A percentile compares a stretch with the other conserved stretches of the same genome.
Conservation (phyloP, 1,284 basidiomycete genomes). For the Sphaerobolus stellatus region DNA sequence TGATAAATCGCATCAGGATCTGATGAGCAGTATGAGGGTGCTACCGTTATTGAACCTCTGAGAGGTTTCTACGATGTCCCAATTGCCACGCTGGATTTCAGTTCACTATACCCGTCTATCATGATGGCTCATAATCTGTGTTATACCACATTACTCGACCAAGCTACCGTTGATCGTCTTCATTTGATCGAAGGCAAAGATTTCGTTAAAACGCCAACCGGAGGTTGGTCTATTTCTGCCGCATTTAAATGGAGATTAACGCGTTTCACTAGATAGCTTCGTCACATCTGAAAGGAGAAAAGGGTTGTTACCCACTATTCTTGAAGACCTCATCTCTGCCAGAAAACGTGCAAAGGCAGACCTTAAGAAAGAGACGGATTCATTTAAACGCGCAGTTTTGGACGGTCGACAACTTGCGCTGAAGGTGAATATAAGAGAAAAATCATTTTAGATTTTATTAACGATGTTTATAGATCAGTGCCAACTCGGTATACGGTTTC, state of each 20-base stretch:
- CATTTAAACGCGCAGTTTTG: slow-evolving; percentile 91
- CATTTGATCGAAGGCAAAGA: slow-evolving; percentile 81
- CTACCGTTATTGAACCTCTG: slow-evolving; percentile 93
- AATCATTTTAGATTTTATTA: neutral
- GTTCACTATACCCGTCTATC: slow-evolving; percentile 95
- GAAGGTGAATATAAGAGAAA: slow-evolving; percentile 54
- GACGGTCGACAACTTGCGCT: slow-evolving; percentile 93
- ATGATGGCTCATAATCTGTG: slow-evolving; percentile 99
- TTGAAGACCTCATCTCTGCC: slow-evolving; percentile 89
- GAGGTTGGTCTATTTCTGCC: slow-evolving; percentile 53
- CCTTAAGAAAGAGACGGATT: slow-evolving; percentile 91
- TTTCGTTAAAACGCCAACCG: slow-evolving; percentile 89
- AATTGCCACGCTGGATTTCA: slow-evolving; percentile 96
- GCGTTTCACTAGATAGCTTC: slow-evolving; percentile 70
- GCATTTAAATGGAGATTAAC: neutral
- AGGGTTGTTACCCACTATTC: slow-evolving; percentile 84
- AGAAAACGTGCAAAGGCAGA: slow-evolving; percentile 93
- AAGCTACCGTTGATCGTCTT: slow-evolving; percentile 72
- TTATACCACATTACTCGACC: slow-evolving; percentile 90
- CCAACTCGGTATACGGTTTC: slow-evolving; percentile 97
- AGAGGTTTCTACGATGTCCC: slow-evolving; percentile 93
- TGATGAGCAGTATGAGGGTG: slow-evolving; percentile 96
- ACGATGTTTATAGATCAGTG: slow-evolving; percentile 68
- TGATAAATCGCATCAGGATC: slow-evolving; percentile 47
- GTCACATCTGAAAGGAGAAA: slow-evolving; percentile 73